Conservation (phyloP, 2,329 filamentous ascomycete species). For the Leptographium radiaticola region DNA sequence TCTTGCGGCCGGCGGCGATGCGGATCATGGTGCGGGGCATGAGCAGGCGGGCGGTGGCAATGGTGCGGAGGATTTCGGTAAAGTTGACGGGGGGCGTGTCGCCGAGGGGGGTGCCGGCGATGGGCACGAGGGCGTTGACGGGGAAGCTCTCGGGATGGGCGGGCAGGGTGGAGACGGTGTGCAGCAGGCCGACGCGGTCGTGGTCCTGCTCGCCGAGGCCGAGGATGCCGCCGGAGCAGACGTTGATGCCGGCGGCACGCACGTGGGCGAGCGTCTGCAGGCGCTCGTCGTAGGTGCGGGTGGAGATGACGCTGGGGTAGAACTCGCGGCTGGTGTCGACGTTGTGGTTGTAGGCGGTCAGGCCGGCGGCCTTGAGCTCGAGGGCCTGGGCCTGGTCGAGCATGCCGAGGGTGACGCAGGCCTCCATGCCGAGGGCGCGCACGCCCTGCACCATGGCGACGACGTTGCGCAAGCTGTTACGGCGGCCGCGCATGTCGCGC, state of each 20-base stretch:
- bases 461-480: slow-evolving; percentile 71
- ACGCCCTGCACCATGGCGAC: slow-evolving; percentile 78
- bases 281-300: slow-evolving; percentile 75
- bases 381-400: slow-evolving; percentile 69
- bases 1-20: slow-evolving; percentile 72
- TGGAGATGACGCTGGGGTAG: slow-evolving; percentile 77
- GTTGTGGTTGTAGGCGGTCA: slow-evolving; percentile 93
- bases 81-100: slow-evolving; percentile 63
- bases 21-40: slow-evolving; percentile 81
- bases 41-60: slow-evolving; percentile 69
- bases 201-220: slow-evolving; percentile 67
- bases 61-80: slow-evolving; percentile 65
- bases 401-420: slow-evolving; percentile 90
- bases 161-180: slow-evolving; percentile 71
- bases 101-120: slow-evolving; percentile 77
- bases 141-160: slow-evolving; percentile 82
- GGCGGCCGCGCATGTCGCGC: slow-evolving; percentile 86
- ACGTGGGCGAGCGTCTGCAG: slow-evolving; percentile 68
- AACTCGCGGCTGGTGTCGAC: slow-evolving; percentile 82
- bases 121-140: slow-evolving; percentile 81
- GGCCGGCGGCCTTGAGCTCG: slow-evolving; percentile 68
- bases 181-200: slow-evolving; percentile 71
- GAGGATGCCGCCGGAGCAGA: slow-evolving; percentile 81
- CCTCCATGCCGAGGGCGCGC: slow-evolving; percentile 72
- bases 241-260: slow-evolving; percentile 74